Percentiles rank a stretch among this genome's conserved stretches.
Evolutionary conservation across 1,284 basidiomycete species (phyloP).

Genomic region (Takashimella tepidaria): DNA sequence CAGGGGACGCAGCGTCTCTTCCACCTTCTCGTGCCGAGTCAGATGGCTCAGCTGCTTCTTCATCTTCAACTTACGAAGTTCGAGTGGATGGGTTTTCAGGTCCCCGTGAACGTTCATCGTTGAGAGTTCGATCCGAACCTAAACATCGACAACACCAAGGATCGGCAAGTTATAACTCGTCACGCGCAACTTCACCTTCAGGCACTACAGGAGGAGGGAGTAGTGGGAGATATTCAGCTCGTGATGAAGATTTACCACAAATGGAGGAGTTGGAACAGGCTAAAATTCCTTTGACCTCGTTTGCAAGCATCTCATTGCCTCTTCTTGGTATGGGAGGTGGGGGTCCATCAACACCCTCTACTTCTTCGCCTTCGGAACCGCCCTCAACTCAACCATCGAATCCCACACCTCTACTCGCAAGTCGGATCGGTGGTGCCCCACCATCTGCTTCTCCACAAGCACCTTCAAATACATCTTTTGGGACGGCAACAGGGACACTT

Average conservation of each 20-base stretch:
- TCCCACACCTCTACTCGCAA: conserved; percentile 8
- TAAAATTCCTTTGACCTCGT: conserved; percentile 38
- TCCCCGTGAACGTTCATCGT: conserved; percentile 32
- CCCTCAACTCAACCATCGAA: conserved; percentile 3
- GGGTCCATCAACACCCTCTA: too few relatives aligned
- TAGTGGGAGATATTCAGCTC: conserved; percentile 41
- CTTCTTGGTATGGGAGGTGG: conserved; percentile 7
- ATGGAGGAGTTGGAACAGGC: conserved; percentile 41
- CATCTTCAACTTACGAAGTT: conserved; percentile 24
- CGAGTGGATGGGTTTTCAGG: conserved; percentile 23
- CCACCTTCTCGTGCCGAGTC: neutral
- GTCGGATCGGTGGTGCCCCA: conserved; percentile 9
- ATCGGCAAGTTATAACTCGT: conserved; percentile 30
- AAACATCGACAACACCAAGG: conserved; percentile 38
- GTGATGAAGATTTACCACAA: conserved; percentile 44
- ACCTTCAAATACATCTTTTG: conserved; percentile 8
- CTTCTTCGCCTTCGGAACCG: neutral
- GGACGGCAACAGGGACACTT: too few relatives aligned
- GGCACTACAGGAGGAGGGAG: conserved; percentile 5
- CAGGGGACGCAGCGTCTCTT: conserved; percentile 9
- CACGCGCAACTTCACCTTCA: conserved; percentile 31
- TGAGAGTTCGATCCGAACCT: conserved; percentile 35
- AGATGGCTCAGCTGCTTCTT: conserved; percentile 1
- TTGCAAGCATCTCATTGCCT: conserved; percentile 35
- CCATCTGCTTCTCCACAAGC: conserved; percentile 8